These are phyloP conservation scores for Dimargaris cristalligena DNA, from an alignment of 192 early-diverging fungal species.

Conservation along the genomic window DNA sequence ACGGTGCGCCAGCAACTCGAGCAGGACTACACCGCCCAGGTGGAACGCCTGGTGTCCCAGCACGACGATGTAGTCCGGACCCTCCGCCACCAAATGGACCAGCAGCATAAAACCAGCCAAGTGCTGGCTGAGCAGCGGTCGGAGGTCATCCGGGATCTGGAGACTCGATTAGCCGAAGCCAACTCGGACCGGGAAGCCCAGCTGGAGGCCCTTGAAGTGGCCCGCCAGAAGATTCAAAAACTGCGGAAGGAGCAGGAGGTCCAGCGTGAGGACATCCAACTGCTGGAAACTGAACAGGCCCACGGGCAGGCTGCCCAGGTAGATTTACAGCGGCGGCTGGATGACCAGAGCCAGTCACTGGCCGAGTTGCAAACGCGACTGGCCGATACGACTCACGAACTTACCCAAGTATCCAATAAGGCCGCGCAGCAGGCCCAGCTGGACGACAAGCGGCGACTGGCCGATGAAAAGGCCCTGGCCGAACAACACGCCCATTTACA, in stretches of 20 bases:
- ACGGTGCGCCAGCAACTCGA: neutral
- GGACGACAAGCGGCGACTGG: neutral
- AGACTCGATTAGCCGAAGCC: neutral
- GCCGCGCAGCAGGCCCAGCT: too few relatives aligned
- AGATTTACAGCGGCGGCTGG: neutral
- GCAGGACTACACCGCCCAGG: neutral
- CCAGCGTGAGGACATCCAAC: neutral
- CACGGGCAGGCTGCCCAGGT: neutral
- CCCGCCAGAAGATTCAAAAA: neutral
- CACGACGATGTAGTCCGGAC: neutral
- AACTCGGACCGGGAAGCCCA: slow-evolving; percentile 1
- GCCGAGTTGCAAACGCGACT: neutral
- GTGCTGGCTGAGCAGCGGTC: neutral
- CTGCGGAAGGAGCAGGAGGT: neutral
- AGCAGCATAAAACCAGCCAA: neutral
- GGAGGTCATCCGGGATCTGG: neutral
- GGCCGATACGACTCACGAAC: too few relatives aligned
- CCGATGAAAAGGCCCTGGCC: neutral
- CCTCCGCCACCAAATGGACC: neutral
- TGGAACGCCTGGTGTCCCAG: neutral
- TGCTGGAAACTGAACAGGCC: neutral
- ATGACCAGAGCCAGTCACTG: neutral
- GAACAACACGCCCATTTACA: neutral
- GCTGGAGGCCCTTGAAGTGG: slow-evolving; percentile 2
- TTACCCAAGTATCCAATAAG: too few relatives aligned